Evolutionary conservation across 2,329 filamentous ascomycete species (phyloP), one percentile per base, ranked within the genome.

Genomic region (Hymenoscyphus linearis): DNA sequence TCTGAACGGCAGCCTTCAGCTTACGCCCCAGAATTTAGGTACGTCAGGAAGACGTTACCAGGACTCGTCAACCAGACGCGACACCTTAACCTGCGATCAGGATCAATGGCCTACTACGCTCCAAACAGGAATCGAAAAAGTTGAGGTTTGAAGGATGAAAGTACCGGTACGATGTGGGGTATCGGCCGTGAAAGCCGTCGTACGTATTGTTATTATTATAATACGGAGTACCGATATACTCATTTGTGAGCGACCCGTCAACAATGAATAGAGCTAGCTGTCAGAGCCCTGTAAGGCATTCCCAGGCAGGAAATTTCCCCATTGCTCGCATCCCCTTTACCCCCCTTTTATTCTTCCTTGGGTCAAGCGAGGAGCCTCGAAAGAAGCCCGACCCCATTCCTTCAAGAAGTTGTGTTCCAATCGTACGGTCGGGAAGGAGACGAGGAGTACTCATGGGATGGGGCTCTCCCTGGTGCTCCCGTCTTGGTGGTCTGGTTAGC

Each of bases 41-140:
- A 58, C 40, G 56, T 10, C 34, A n/a, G 44, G 26, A 22, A 44
- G 40, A 44, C 40, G 40, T 44, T 44, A 25, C 26, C 36, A 57
- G 44, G 44, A 58, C 44, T 58, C 56, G 56, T 44, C 56, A 58
- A 58, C 18, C 6, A 44, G 56, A 34, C 56, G 44, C 56, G 56
- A 58, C 56, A 52, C 16, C 44, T 18, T n/a, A 44, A 22, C 18
- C 40, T 44, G 40, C 18, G 18, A 44, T 22, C 40, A 44, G 40
- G 40, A 36, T 52, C 27, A 34, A 52, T 36, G n/a, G 35, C 37
- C n/a, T 35, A 34, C 34, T 26, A 25, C n/a, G n/a, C n/a, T n/a
- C n/a, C n/a, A n/a, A n/a, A n/a, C 14, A 35, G 40, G 25, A 57
- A 57, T 47, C n/a, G 36, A 3, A 31, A 57, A 18, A n/a, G 18